Conservation (phyloP, 2,329 filamentous ascomycete genomes). For the Pyrenophora tritici-repentis region DNA sequence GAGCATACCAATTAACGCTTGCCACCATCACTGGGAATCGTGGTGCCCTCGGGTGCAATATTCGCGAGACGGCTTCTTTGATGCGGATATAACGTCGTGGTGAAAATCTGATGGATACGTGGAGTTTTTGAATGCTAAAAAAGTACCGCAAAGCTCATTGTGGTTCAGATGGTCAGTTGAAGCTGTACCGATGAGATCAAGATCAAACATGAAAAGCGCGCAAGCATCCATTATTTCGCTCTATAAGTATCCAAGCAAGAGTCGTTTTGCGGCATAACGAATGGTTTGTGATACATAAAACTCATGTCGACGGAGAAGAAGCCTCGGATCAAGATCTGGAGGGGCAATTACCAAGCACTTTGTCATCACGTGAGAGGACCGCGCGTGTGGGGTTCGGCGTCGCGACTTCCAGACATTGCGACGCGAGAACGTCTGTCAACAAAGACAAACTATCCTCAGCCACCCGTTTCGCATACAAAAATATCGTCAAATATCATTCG, state of each 20-base stretch:
- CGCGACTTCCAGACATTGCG: background rate
- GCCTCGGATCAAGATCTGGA: background rate
- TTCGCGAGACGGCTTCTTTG: conserved; percentile 44
- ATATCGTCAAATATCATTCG: too few relatives aligned
- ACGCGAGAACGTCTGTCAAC: conserved; percentile 6
- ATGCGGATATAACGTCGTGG: conserved; percentile 32
- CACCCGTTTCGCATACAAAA: background rate
- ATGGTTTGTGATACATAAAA: conserved; percentile 19
- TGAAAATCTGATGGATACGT: background rate
- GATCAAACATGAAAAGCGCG: background rate
- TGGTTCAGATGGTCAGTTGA: background rate
- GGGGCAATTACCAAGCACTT: conserved; percentile 6
- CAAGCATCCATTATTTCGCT: conserved; percentile 6
- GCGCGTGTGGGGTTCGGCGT: background rate
- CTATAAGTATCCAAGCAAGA: background rate
- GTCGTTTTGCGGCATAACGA: conserved; percentile 9
- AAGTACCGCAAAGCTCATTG: background rate
- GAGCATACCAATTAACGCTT: conserved; percentile 38
- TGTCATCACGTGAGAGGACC: conserved; percentile 11
- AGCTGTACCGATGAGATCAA: background rate
- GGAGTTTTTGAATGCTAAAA: background rate
- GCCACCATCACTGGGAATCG: conserved; percentile 55
- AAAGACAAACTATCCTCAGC: conserved; percentile 1
- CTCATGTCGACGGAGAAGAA: background rate
- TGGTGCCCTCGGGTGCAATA: conserved; percentile 44